Evolutionary conservation across 2,329 filamentous ascomycete species (phyloP).

Genomic region (Aspergillus hiratsukae): DNA sequence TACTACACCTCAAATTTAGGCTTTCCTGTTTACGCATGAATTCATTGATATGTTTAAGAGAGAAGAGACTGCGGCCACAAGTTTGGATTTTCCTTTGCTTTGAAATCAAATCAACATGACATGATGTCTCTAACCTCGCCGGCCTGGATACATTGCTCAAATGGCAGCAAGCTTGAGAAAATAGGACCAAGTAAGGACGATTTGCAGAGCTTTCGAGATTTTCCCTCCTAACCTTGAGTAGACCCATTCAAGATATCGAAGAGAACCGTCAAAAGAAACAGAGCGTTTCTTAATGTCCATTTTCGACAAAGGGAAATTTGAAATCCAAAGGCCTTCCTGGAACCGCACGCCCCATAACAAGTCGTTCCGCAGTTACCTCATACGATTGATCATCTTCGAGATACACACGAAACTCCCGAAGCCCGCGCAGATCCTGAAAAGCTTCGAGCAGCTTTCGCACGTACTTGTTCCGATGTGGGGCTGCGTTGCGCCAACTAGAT

Average conservation of each 20-base stretch:
- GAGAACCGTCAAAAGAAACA: neutral
- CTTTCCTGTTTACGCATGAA: neutral
- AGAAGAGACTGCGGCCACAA: neutral
- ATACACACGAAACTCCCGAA: slow-evolving; percentile 18
- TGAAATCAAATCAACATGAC: neutral
- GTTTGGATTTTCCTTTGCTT: neutral
- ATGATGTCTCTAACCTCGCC: neutral
- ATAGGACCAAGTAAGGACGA: neutral
- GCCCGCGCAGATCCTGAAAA: slow-evolving; percentile 14
- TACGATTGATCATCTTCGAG: slow-evolving; percentile 16
- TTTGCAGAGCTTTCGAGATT: neutral
- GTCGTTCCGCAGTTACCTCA: slow-evolving; percentile 14
- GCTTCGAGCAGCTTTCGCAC: slow-evolving; percentile 16
- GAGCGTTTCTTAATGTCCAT: neutral
- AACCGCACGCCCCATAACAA: slow-evolving; percentile 10
- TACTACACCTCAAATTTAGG: neutral
- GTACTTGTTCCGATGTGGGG: slow-evolving; percentile 9
- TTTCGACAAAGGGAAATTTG: neutral
- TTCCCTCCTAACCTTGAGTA: neutral
- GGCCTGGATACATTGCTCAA: neutral
- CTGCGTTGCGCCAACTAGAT: neutral
- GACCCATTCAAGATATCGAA: neutral
- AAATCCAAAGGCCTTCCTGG: neutral
- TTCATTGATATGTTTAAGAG: neutral
- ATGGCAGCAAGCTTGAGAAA: neutral